Base-by-base conservation (phyloP, 2,329 filamentous ascomycete species). In the Apiospora phragmitis region DNA sequence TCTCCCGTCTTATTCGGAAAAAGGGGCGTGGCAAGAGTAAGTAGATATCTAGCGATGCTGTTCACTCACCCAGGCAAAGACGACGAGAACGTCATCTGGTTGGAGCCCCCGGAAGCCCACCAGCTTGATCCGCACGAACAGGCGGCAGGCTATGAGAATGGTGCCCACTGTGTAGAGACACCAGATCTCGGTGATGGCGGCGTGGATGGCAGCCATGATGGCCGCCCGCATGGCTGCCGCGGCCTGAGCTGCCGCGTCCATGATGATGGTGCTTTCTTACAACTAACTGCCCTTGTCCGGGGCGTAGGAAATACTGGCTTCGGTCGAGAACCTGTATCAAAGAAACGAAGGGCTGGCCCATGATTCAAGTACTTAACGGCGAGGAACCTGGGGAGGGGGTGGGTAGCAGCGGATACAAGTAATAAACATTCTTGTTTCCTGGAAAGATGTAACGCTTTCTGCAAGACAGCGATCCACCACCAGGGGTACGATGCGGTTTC, bases 31-130 rank as follows among this genome's bases (percentile, higher is more conserved):
- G n/a, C n/a, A n/a, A n/a, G n/a, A n/a, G n/a, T n/a, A n/a, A n/a
- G n/a, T n/a, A n/a, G n/a, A n/a, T n/a, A n/a, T 6, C 21, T 26
- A 21, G 12, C 2, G 26, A 26, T 32, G 12, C 12, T 6, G 18
- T 14, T n/a, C 12, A 49, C 49, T 74, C 65, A 78, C 79, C 76
- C 75, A 78, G 11, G 76, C 75, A 42, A 79, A 74, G 35, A 76
- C 69, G 4, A 82, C 75, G 0, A 81, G 47, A 16, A 81, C 79
- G 65, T 83, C 81, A 68, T 83, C 81, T 21, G 73, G 73, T 18
- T 79, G 74, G 38, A 78, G 81, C 12, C 77, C 76, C 5, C 74
- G 72, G 6, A 78, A 68, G 1, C 81, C 81, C 1, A 81, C 80
- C 67, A 82, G 72, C 38, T 76, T 78, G 1, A 76, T 79, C 3